Conservation (phyloP, 2,329 filamentous ascomycete species). For the Fusarium annulatum region DNA sequence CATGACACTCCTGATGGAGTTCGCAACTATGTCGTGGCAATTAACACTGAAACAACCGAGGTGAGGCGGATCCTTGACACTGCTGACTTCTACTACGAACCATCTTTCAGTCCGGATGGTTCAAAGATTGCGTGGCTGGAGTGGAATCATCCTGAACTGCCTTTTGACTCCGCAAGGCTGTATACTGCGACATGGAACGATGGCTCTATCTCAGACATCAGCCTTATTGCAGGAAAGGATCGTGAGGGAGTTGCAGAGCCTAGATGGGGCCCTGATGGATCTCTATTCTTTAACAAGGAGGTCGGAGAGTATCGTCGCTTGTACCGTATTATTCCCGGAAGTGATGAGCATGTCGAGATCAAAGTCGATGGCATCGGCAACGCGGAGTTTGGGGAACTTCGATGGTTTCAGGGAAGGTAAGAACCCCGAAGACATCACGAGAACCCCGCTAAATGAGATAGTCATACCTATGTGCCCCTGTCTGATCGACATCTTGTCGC, state of each 20-base stretch:
- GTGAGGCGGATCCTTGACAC: slow-evolving; percentile 54
- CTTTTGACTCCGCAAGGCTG: slow-evolving; percentile 60
- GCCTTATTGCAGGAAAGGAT: slow-evolving; percentile 55
- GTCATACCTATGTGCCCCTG: slow-evolving; percentile 55
- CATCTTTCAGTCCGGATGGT: slow-evolving; percentile 60
- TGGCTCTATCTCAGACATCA: slow-evolving; percentile 47
- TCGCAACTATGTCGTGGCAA: slow-evolving; percentile 54
- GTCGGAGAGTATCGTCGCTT: slow-evolving; percentile 59
- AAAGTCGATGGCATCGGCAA: slow-evolving; percentile 53
- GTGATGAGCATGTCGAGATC: slow-evolving; percentile 46
- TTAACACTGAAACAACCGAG: slow-evolving; percentile 55
- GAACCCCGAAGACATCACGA: background rate
- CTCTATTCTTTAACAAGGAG: slow-evolving; percentile 61
- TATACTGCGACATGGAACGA: slow-evolving; percentile 56
- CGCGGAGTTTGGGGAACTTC: slow-evolving; percentile 53
- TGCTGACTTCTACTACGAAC: slow-evolving; percentile 65
- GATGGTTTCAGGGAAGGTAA: slow-evolving; percentile 48
- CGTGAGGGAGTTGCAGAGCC: slow-evolving; percentile 60
- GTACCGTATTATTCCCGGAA: slow-evolving; percentile 51
- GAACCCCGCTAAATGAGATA: slow-evolving; percentile 27
- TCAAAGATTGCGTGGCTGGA: slow-evolving; percentile 62
- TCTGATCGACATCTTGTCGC: slow-evolving; percentile 51
- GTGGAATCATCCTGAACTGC: slow-evolving; percentile 66
- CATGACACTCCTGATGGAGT: slow-evolving; percentile 48
- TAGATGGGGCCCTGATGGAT: slow-evolving; percentile 61